Evolutionary conservation across 768 basidiomycete species (phyloP), one percentile per base, ranked within the genome.

Genomic region (Candolleomyces aberdarensis): DNA sequence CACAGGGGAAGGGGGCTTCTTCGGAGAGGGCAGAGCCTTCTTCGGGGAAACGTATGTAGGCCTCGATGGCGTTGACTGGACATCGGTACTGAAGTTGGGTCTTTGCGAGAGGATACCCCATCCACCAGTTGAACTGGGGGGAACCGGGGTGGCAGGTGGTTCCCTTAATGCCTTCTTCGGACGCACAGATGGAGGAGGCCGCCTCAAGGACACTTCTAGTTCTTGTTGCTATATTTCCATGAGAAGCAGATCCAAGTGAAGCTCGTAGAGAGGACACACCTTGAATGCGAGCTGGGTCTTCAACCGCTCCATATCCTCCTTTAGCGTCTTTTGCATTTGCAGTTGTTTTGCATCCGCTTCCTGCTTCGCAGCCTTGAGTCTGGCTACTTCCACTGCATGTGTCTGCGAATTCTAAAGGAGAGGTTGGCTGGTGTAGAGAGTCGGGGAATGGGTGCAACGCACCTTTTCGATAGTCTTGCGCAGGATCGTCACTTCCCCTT

Each of bases 381-480:
- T 83, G 13, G 76, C 74, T 15, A 90, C 61, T 63, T 88, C 84
- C 1, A 79, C 74, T 3, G 82, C 75, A 69, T 91, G 86, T 14
- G 82, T 81, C 74, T 85, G 80, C 47, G 80, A 74, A 56, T 76
- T 80, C 89, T 90, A 62, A 56, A 17, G 46, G 31, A 26, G 54
- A 50, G 5, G 20, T 57, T 66, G 29, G 59, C 22, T 59, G n/a
- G 46, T 59, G 44, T 53, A 39, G 9, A 43, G 8, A 39, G 47
- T 22, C 46, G 59, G 22, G 31, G 44, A 10, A 51, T 26, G 44
- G 9, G 29, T 20, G 14, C 5, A 22, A 51, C 64, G 55, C 66
- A 88, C 91, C 80, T 87, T 88, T 65, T 89, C 86, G 10, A 88
- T 81, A n/a, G 72, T 81, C 64, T 83, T 84, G 64, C 89, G 77